Evolutionary conservation across 768 basidiomycete genomes (phyloP).

Genomic region (Crassisporium funariophilum): DNA sequence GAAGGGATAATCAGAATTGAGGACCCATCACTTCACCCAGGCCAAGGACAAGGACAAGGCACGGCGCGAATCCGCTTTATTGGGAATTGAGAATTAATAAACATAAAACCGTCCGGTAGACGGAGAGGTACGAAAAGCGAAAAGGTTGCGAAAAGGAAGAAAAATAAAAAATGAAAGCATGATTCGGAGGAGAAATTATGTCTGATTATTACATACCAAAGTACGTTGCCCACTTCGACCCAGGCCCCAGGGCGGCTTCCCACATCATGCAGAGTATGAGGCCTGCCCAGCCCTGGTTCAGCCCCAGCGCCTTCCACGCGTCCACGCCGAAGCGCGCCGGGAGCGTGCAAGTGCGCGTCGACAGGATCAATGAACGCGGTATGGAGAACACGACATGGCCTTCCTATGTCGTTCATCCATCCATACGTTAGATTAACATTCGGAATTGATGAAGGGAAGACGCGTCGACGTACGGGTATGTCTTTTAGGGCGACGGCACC

Average conservation of each 20-base stretch:
- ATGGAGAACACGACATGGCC: conserved; percentile 79
- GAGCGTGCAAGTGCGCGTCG: conserved; percentile 73
- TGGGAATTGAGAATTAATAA: no score
- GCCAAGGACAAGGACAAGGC: no score
- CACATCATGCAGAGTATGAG: conserved; percentile 96
- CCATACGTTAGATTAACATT: conserved; percentile 4
- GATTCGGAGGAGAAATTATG: no score
- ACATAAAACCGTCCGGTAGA: no score
- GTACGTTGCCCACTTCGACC: conserved; percentile 74
- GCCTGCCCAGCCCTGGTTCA: conserved; percentile 81
- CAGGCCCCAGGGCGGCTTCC: conserved; percentile 69
- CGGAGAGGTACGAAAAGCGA: no score
- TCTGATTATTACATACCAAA: conserved; percentile 52
- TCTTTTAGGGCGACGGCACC: conserved; percentile 76
- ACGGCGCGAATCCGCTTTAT: no score
- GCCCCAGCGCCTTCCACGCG: conserved; percentile 60
- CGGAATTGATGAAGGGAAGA: not conserved
- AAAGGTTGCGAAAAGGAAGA: no score
- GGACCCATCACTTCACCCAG: no score
- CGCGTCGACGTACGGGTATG: conserved; percentile 55
- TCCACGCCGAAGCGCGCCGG: conserved; percentile 57
- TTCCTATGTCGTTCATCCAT: no score
- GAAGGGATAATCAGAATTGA: conserved; percentile 1
- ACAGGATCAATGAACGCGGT: conserved; percentile 76
- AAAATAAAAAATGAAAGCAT: no score